Conservation (phyloP, 768 basidiomycete genomes). For the Coprinellus aureogranulatus region DNA sequence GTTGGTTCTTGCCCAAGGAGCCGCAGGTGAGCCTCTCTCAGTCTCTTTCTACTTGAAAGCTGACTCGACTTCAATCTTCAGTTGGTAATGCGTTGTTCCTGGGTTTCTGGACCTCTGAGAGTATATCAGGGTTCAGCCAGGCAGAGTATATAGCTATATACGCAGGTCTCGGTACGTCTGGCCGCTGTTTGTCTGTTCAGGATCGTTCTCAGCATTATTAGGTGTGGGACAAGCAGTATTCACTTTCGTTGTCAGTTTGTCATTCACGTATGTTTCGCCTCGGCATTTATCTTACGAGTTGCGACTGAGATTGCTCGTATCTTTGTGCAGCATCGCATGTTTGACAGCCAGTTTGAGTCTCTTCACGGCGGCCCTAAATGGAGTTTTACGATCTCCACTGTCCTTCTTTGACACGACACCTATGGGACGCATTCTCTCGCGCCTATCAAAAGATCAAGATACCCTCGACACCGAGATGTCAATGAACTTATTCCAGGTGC, state of each 20-base stretch:
- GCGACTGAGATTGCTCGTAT: too few species aligned
- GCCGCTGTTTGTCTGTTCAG: not conserved
- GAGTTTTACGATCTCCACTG: constrained; percentile 57
- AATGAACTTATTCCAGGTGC: constrained; percentile 44
- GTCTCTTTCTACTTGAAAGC: too few species aligned
- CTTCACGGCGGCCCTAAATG: constrained; percentile 52
- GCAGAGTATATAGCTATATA: constrained; percentile 69
- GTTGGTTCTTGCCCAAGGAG: constrained; percentile 42
- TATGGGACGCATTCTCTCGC: constrained; percentile 55
- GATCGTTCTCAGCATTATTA: constrained; percentile 9
- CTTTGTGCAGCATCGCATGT: constrained; percentile 29
- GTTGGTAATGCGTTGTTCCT: constrained; percentile 69
- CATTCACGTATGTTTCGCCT: constrained; percentile 43
- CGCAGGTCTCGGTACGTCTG: constrained; percentile 36
- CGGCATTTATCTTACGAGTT: not conserved
- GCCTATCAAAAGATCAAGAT: constrained; percentile 61
- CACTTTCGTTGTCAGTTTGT: constrained; percentile 47
- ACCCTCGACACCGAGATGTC: constrained; percentile 50
- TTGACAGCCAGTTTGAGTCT: constrained; percentile 43
- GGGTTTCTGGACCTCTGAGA: constrained; percentile 66
- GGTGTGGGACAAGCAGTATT: constrained; percentile 52
- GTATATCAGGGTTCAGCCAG: constrained; percentile 54
- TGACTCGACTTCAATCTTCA: constrained; percentile 12
- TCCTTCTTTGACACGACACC: constrained; percentile 76
- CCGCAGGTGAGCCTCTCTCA: constrained; percentile 44